Base-by-base conservation (phyloP, 108 stramenopile genomes). In the Pseudonitzschia delicatissima region DNA sequence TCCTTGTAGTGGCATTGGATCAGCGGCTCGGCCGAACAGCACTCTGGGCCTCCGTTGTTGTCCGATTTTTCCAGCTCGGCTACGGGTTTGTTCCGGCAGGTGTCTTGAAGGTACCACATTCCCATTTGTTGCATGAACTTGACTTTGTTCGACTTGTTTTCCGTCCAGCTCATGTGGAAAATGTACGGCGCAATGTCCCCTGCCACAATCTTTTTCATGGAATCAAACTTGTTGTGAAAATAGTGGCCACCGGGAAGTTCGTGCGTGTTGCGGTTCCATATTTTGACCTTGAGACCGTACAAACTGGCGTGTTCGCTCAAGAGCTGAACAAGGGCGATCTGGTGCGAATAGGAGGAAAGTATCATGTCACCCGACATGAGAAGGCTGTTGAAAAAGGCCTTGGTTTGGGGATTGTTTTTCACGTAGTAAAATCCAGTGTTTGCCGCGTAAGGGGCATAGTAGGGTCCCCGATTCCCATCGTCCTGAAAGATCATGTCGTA, bases 401-500 rank as follows among this genome's bases (percentile, higher is more conserved):
- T 57, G 11, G 91, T 92, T 37, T 63, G 64, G 34, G 70, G 66
- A 62, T 88, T 89, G 83, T 80, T 70, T 49, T 86, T 68, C 32
- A 92, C 82, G 49, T 84, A 93, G 61, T 93, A 96, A 65, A 93
- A 96, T 6, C 58, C 55, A 44, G 57, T 69, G 44, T 75, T 69
- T 5, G 67, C 67, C 0, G 53, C 50, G 31, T 64, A 75, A 2
- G 74, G 67, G 3, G 67, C 74, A 44, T 69, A 75, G 12, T 32
- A 57, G 9, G 63, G 25, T 65, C 69, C 61, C 15, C 78, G 57
- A 12, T 77, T 49, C 31, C 86, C 83, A 27, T 84, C 86, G 63
- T 86, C 85, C 60, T 81, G 93, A 63, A 89, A 94, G 15, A 91
- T 60, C 1, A 90, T 50, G 58, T 94, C 87, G 57, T 79, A 81